Percentiles rank a stretch among this genome's conserved stretches.
phyloP scores from a whole-genome alignment of 768 basidiomycete species.

The Candolleomyces efflorescens region DNA sequence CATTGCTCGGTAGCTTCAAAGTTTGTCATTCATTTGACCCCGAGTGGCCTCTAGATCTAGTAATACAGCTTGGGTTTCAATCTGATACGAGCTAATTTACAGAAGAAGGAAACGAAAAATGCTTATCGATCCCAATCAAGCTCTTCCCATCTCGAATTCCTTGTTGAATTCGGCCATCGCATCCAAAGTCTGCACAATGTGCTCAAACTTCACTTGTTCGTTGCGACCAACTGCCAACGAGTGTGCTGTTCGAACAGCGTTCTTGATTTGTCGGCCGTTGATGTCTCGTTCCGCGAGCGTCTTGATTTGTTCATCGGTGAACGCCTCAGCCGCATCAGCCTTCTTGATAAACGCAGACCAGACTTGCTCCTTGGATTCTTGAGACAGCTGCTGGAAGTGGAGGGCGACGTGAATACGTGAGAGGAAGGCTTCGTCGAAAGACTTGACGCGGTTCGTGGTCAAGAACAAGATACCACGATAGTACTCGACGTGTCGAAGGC shows the following conservation, averaged over 20 bases:
- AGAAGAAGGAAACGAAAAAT: background rate
- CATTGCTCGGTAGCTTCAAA: background rate
- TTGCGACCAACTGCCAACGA: constrained; percentile 49
- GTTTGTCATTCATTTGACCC: background rate
- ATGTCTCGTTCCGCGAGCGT: constrained; percentile 46
- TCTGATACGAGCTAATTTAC: background rate
- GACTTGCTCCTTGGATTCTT: constrained; percentile 51
- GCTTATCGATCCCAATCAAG: background rate
- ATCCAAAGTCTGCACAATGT: constrained; percentile 55
- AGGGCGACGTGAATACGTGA: constrained; percentile 65
- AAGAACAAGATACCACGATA: constrained; percentile 55
- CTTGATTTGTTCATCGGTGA: constrained; percentile 39
- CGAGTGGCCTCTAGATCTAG: background rate
- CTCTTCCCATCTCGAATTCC: constrained; percentile 31
- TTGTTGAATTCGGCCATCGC: constrained; percentile 55
- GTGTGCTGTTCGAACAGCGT: constrained; percentile 61
- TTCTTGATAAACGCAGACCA: constrained; percentile 60
- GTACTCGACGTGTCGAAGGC: constrained; percentile 54
- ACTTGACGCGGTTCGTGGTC: constrained; percentile 52
- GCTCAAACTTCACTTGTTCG: constrained; percentile 42
- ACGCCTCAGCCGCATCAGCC: constrained; percentile 25
- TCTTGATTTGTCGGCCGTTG: constrained; percentile 69
- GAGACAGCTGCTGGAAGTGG: constrained; percentile 55
- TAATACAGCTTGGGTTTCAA: background rate
- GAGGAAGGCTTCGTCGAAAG: constrained; percentile 67